Conservation (phyloP, 768 basidiomycete species). For the Mycena latifolia region DNA sequence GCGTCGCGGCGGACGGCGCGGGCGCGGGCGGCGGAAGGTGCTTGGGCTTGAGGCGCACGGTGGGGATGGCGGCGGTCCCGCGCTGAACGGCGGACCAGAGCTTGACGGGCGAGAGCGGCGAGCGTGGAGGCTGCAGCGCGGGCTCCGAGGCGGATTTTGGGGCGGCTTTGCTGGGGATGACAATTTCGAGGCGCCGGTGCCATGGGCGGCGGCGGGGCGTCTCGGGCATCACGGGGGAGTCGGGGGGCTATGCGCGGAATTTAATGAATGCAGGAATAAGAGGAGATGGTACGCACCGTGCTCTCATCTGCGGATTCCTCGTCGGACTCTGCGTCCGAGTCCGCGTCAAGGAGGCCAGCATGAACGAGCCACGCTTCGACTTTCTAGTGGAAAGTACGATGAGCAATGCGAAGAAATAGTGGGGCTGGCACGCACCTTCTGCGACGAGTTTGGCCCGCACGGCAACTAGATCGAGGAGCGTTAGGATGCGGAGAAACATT, state of each 20-base stretch:
- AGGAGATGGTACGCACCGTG: neutral
- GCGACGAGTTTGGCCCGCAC: constrained; percentile 23
- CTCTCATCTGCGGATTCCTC: neutral
- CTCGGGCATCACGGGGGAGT: neutral
- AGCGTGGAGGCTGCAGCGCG: neutral
- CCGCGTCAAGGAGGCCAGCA: constrained; percentile 17
- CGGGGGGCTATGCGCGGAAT: neutral
- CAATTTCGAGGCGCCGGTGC: constrained; percentile 25
- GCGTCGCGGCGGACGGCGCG: neutral
- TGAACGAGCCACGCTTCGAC: constrained; percentile 23
- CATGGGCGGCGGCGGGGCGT: constrained; percentile 12
- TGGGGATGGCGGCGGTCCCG: neutral
- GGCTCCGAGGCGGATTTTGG: constrained; percentile 8
- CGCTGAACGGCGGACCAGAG: constrained; percentile 24
- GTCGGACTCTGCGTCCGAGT: constrained; percentile 5
- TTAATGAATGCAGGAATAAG: neutral
- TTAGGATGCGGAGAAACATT: neutral
- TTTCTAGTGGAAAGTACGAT: neutral
- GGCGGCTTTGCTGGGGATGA: neutral
- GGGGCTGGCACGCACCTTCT: constrained; percentile 7
- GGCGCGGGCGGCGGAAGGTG: neutral
- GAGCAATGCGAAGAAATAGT: neutral
- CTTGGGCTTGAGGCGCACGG: constrained; percentile 8
- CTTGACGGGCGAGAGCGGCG: constrained; percentile 14
- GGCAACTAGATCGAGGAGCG: constrained; percentile 1